Conservation (phyloP, 768 basidiomycete species). For the Agaricus sinodeliciosus region DNA sequence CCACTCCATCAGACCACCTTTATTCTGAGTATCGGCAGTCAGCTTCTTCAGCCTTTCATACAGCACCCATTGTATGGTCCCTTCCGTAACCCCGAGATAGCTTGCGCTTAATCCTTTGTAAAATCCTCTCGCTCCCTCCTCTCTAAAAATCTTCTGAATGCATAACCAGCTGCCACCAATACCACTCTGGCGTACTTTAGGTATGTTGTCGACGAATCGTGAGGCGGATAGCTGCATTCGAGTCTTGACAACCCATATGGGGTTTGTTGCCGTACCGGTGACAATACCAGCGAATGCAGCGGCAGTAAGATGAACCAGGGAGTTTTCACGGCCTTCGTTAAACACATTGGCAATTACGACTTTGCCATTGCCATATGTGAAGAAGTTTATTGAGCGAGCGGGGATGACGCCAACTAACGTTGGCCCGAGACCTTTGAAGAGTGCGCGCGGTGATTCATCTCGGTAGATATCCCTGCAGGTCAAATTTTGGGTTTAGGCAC, state of each 20-base stretch:
- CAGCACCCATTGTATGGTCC: constrained; percentile 94
- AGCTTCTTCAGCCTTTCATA: constrained; percentile 88
- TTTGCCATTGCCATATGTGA: constrained; percentile 96
- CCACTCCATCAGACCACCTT: constrained; percentile 62
- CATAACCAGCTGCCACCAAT: constrained; percentile 51
- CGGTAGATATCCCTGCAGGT: constrained; percentile 71
- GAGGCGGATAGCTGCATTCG: constrained; percentile 53
- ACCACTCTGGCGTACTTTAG: constrained; percentile 19
- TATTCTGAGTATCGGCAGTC: constrained; percentile 44
- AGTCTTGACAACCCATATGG: constrained; percentile 99
- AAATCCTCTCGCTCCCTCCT: constrained; percentile 83
- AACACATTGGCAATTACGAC: constrained; percentile 79
- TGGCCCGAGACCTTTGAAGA: constrained; percentile 93
- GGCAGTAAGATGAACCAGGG: constrained; percentile 77
- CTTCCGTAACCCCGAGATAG: constrained; percentile 93
- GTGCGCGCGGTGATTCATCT: constrained; percentile 79
- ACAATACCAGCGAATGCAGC: constrained; percentile 82
- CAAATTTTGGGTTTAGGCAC: not conserved
- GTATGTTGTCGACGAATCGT: constrained; percentile 30
- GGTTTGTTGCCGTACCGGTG: constrained; percentile 91
- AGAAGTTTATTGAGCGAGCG: constrained; percentile 96
- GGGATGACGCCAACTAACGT: constrained; percentile 94
- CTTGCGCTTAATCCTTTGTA: constrained; percentile 95
- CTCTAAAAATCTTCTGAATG: constrained; percentile 67
- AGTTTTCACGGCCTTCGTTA: constrained; percentile 75